These are phyloP conservation scores for Crataegus laevigata DNA, from an alignment of 306 rosid genomes.

Conservation along the genomic window DNA sequence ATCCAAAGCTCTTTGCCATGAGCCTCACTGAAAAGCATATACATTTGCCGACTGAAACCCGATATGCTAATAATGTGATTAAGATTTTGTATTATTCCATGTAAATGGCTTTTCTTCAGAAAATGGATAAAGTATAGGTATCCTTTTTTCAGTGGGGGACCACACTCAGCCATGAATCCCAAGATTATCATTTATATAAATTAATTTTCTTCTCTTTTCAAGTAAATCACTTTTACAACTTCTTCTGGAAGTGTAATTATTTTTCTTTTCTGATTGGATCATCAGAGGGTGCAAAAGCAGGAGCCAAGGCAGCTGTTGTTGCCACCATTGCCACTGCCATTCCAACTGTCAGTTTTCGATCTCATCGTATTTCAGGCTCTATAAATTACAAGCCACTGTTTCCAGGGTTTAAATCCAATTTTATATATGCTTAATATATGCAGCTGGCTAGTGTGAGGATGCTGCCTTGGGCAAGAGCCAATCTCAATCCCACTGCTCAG, in stretches of 20 bases:
- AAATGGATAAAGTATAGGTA: neutral
- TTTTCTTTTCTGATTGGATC: neutral
- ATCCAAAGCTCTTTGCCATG: neutral
- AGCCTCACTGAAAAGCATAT: neutral
- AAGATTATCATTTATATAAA: neutral
- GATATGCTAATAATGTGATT: slow-evolving; percentile 9
- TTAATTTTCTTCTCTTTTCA: neutral
- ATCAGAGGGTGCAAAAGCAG: slow-evolving; percentile 91
- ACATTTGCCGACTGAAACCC: neutral
- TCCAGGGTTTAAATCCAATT: neutral
- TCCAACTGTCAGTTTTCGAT: slow-evolving; percentile 57
- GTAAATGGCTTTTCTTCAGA: slow-evolving; percentile 4
- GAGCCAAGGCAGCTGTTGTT: slow-evolving; percentile 85
- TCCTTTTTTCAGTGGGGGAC: slow-evolving; percentile 1
- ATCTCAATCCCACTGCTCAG: slow-evolving; percentile 92
- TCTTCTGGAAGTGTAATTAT: neutral
- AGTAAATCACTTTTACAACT: neutral
- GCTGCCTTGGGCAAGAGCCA: slow-evolving; percentile 96
- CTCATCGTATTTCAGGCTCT: neutral
- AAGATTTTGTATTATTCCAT: slow-evolving; percentile 13
- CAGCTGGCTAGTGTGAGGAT: slow-evolving; percentile 91
- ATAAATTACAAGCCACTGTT: neutral
- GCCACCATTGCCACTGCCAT: slow-evolving; percentile 89
- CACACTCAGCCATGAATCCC: neutral
- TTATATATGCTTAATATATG: neutral